Percentiles rank a stretch among this genome's conserved stretches.
phyloP scores from a whole-genome alignment of 306 rosid genomes.

The Cucumis melo region DNA sequence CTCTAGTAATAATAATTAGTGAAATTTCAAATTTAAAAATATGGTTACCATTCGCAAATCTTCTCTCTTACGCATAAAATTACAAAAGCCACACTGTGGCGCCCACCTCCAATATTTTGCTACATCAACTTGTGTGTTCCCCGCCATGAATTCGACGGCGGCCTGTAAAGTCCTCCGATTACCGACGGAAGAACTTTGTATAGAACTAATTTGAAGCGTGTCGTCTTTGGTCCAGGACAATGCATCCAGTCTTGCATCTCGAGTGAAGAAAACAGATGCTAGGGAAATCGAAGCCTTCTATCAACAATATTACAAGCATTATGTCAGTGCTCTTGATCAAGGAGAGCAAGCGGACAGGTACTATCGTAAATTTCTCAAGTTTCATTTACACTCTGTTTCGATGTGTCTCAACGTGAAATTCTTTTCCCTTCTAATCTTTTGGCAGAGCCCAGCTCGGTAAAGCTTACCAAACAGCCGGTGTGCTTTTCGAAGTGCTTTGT shows the following conservation, averaged over 20 bases:
- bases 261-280: conserved; percentile 83
- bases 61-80: no score
- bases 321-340: conserved; percentile 77
- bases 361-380: not conserved
- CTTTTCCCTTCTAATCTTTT: conserved; percentile 5
- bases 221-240: conserved; percentile 47
- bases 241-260: conserved; percentile 52
- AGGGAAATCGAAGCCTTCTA: conserved; percentile 86
- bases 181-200: not conserved
- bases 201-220: not conserved
- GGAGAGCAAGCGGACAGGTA: conserved; percentile 93
- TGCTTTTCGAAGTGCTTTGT: conserved; percentile 94
- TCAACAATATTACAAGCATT: conserved; percentile 83
- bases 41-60: no score
- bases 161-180: not conserved
- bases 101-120: no score
- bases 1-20: no score
- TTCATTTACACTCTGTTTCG: not conserved
- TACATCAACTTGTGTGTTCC: no score
- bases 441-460: conserved; percentile 89
- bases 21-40: no score
- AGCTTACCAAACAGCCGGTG: conserved; percentile 89
- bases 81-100: no score
- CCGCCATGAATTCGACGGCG: not conserved
- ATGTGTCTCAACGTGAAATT: not conserved